Evolutionary conservation across 2,329 filamentous ascomycete species (phyloP).

Genomic region (Ophiostoma sp.): DNA sequence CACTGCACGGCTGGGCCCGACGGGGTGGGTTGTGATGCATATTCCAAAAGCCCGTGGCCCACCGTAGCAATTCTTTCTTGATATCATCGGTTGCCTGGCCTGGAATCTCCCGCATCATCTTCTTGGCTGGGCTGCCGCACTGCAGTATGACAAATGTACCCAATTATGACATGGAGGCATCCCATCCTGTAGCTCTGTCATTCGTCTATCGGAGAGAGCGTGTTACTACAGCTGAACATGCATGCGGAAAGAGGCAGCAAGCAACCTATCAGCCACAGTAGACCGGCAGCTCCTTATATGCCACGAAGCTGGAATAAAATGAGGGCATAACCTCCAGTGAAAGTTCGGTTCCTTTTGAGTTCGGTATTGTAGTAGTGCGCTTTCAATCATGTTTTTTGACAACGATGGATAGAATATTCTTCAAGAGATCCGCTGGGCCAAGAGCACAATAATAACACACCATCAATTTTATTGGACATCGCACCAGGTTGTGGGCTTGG

Average conservation of each 20-base stretch:
- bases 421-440: too few relatives aligned
- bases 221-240: neutral
- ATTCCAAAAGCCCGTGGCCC: neutral
- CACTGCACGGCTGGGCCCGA: neutral
- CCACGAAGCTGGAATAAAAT: neutral
- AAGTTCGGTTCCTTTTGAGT: neutral
- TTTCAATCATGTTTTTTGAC: too few relatives aligned
- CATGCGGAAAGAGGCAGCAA: too few relatives aligned
- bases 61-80: neutral
- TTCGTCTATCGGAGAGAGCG: neutral
- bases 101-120: neutral
- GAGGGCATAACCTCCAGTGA: neutral
- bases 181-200: neutral
- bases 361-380: too few relatives aligned
- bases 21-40: slow-evolving; percentile 7
- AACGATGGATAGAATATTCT: too few relatives aligned
- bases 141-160: neutral
- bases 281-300: neutral
- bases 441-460: neutral
- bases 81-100: neutral
- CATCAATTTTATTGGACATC: neutral
- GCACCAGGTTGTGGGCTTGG: too few relatives aligned
- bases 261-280: neutral
- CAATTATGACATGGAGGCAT: neutral
- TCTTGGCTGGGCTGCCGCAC: neutral